These are phyloP conservation scores for Moesziomyces antarcticus DNA, from an alignment of 1,284 basidiomycete species.

Conservation along the genomic window DNA sequence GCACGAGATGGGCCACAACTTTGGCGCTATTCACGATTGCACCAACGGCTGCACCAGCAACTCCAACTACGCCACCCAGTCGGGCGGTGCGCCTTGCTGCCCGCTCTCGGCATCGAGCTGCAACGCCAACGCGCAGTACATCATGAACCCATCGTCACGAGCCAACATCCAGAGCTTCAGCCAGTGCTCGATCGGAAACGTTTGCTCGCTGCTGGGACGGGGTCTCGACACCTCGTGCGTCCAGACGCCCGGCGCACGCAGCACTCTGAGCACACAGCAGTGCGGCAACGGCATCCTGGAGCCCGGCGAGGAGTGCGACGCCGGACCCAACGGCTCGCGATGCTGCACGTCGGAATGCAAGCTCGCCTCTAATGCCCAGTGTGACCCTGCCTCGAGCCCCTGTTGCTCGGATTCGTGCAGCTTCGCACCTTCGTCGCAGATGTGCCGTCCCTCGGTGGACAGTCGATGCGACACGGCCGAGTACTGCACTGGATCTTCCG, in stretches of 20 bases:
- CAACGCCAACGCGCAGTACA: constrained; percentile 71
- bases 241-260: constrained; percentile 42
- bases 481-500: constrained; percentile 80
- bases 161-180: constrained; percentile 49
- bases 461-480: constrained; percentile 80
- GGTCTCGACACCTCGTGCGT: constrained; percentile 68
- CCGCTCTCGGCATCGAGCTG: constrained; percentile 76
- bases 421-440: constrained; percentile 74
- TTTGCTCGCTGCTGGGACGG: constrained; percentile 72
- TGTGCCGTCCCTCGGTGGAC: constrained; percentile 81
- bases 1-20: constrained; percentile 88
- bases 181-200: constrained; percentile 82
- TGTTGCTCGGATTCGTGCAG: constrained; percentile 81
- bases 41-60: constrained; percentile 74
- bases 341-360: constrained; percentile 85
- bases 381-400: constrained; percentile 80
- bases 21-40: constrained; percentile 81
- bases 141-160: constrained; percentile 52
- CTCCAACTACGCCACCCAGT: constrained; percentile 55
- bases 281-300: constrained; percentile 70
- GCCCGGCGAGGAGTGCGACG: constrained; percentile 85
- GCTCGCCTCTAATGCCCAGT: constrained; percentile 78
- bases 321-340: constrained; percentile 75
- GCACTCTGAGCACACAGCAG: constrained; percentile 58
- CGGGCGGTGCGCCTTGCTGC: constrained; percentile 74